Percentiles rank a stretch among this genome's conserved stretches.
phyloP scores from a whole-genome alignment of 257 asterid genomes.

The Nemophila menziesii region DNA sequence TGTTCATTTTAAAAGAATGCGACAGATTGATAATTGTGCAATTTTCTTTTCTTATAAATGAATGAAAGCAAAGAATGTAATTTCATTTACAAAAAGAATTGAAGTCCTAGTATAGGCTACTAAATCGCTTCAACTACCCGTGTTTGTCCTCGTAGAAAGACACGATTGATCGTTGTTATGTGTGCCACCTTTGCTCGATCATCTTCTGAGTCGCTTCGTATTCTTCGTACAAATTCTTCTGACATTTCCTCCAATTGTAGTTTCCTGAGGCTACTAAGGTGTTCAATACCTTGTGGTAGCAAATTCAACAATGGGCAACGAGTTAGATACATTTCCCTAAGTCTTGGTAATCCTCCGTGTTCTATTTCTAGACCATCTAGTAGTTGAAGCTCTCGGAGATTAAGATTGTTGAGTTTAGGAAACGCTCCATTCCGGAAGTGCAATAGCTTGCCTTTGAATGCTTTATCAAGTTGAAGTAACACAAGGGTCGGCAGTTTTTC shows the following conservation, averaged over 20 bases:
- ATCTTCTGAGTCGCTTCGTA: not conserved
- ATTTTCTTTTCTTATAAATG: no score
- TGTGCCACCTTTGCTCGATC: not conserved
- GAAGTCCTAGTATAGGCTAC: no score
- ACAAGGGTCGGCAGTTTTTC: slow-evolving; percentile 9
- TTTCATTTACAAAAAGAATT: no score
- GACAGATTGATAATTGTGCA: no score
- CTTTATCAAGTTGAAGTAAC: slow-evolving; percentile 13
- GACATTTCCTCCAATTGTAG: not conserved
- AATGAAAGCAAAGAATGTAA: no score
- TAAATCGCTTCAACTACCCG: no score
- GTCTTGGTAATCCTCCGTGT: not conserved
- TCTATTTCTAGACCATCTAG: slow-evolving; percentile 5
- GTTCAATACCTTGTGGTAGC: not conserved
- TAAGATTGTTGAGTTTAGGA: slow-evolving; percentile 10
- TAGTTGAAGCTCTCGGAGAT: slow-evolving; percentile 2
- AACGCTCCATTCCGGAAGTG: slow-evolving; percentile 12
- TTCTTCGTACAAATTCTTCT: not conserved
- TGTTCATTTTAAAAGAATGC: no score
- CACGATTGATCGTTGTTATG: not conserved
- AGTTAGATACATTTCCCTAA: not conserved
- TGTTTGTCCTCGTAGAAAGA: no score
- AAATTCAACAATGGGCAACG: not conserved
- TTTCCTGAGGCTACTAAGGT: not conserved
- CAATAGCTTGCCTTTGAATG: slow-evolving; percentile 3